These are phyloP conservation scores for Microascus cirrosus DNA, from an alignment of 2,329 filamentous ascomycete species.

Conservation along the genomic window DNA sequence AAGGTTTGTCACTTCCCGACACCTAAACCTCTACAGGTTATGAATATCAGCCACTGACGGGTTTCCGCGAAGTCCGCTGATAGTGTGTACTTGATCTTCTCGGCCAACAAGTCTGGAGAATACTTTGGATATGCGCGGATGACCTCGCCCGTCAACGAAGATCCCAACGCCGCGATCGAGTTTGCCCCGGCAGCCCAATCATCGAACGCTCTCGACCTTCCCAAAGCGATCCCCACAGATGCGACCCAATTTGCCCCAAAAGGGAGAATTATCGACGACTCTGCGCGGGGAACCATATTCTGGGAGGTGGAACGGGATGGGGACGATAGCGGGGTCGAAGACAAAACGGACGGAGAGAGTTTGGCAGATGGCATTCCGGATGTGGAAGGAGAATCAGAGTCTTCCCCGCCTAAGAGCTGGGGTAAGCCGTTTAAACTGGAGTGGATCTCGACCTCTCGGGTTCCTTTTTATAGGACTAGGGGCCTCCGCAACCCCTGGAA, in stretches of 20 bases:
- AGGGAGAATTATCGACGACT: conserved; percentile 86
- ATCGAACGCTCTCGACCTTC: conserved; percentile 51
- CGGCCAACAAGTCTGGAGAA: conserved; percentile 93
- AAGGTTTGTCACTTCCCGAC: conserved; percentile 38
- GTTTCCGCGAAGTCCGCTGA: conserved; percentile 49
- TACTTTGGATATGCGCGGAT: conserved; percentile 94
- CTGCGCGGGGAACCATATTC: conserved; percentile 87
- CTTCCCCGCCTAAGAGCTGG: conserved; percentile 52
- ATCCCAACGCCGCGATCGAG: conserved; percentile 57
- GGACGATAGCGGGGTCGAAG: conserved; percentile 36
- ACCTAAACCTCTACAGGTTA: neutral
- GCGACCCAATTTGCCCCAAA: conserved; percentile 68
- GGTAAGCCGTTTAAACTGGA: conserved; percentile 86
- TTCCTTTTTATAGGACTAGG: conserved; percentile 82
- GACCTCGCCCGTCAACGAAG: conserved; percentile 71
- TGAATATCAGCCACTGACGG: neutral
- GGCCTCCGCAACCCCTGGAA: conserved; percentile 92
- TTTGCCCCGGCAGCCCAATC: conserved; percentile 56
- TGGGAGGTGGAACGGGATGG: conserved; percentile 71
- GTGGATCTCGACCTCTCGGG: conserved; percentile 72
- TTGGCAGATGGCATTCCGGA: conserved; percentile 18
- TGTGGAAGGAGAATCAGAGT: conserved; percentile 20
- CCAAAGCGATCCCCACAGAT: conserved; percentile 69
- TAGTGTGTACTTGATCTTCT: conserved; percentile 86
- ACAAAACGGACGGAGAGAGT: conserved; percentile 25